These are phyloP conservation scores for Podila minutissima DNA, from an alignment of 192 early-diverging fungal species.

Conservation along the genomic window DNA sequence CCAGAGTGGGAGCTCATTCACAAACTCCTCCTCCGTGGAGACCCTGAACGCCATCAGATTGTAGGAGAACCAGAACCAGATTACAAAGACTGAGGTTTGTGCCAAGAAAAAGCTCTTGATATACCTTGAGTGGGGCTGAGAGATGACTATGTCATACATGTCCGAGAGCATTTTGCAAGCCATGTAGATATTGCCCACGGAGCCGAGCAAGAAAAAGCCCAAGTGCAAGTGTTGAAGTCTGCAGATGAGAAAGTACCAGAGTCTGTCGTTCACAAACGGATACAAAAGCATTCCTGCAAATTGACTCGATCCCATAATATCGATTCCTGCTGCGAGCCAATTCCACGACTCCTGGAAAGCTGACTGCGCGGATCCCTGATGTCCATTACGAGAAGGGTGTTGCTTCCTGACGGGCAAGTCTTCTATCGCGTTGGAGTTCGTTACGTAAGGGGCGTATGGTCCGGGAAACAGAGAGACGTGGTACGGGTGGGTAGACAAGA, in stretches of 20 bases:
- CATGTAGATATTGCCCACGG: slow-evolving; percentile 60
- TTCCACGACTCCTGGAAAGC: slow-evolving; percentile 21
- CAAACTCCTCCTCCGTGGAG: slow-evolving; percentile 56
- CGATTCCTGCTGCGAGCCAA: slow-evolving; percentile 25
- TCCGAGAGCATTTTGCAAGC: slow-evolving; percentile 63
- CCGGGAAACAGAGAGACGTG: slow-evolving; percentile 34
- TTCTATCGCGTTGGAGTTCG: slow-evolving; percentile 18
- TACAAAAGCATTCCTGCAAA: slow-evolving; percentile 41
- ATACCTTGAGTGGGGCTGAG: slow-evolving; percentile 29
- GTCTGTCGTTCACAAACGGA: slow-evolving; percentile 58
- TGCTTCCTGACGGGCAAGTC: not conserved
- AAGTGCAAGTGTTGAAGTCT: slow-evolving; percentile 62
- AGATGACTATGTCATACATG: slow-evolving; percentile 62
- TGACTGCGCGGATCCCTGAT: not conserved
- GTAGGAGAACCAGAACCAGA: slow-evolving; percentile 66
- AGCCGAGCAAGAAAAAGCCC: slow-evolving; percentile 67
- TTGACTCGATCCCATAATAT: slow-evolving; percentile 36
- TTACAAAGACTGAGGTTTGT: slow-evolving; percentile 52
- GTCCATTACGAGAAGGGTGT: not conserved
- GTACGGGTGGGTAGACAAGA: slow-evolving; percentile 11
- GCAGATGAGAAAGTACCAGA: slow-evolving; percentile 60
- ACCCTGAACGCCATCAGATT: slow-evolving; percentile 62
- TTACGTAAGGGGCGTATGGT: slow-evolving; percentile 29
- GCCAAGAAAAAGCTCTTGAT: slow-evolving; percentile 56
- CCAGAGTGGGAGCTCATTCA: slow-evolving; percentile 65